Percentiles rank a stretch among this genome's conserved stretches.
Conservation (phyloP, 1,139 yeast genomes). For the Kurtzmaniella quercitrusa region DNA sequence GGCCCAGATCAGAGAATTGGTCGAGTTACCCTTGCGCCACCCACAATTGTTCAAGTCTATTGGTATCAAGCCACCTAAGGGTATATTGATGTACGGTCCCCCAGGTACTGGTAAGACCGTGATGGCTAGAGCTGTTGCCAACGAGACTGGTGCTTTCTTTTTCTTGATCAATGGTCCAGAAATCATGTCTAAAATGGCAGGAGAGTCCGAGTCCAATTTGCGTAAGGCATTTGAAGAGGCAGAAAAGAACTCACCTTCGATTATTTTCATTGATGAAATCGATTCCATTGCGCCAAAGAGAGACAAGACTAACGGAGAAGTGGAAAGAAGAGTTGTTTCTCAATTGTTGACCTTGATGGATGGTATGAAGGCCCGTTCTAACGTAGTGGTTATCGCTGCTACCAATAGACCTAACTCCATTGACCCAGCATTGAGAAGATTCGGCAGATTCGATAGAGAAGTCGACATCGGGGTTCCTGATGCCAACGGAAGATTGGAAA, state of each 20-base stretch:
- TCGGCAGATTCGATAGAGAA: slow-evolving; percentile 98
- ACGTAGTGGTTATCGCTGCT: slow-evolving; percentile 82
- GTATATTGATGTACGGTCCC: slow-evolving; percentile 96
- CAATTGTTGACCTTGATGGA: slow-evolving; percentile 97
- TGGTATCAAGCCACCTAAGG: slow-evolving; percentile 97
- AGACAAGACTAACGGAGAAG: slow-evolving; percentile 99
- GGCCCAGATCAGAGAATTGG: slow-evolving; percentile 98
- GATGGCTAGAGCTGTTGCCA: slow-evolving; percentile 99
- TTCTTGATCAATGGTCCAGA: slow-evolving; percentile 99
- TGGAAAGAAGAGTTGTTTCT: slow-evolving; percentile 93
- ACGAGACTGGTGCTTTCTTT: slow-evolving; percentile 98
- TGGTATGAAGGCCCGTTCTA: slow-evolving; percentile 99
- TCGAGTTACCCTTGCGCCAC: slow-evolving; percentile 93
- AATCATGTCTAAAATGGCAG: slow-evolving; percentile 99
- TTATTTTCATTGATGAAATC: slow-evolving; percentile 96
- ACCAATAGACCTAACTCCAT: slow-evolving; percentile 98
- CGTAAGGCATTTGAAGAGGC: slow-evolving; percentile 99
- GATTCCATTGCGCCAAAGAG: slow-evolving; percentile 99
- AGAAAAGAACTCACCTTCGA: slow-evolving; percentile 96
- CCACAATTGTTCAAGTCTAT: slow-evolving; percentile 95
- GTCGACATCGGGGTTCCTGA: slow-evolving; percentile 99
- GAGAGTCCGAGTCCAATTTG: slow-evolving; percentile 95
- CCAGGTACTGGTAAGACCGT: slow-evolving; percentile 99
- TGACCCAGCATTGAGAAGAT: slow-evolving; percentile 97
- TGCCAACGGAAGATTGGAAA: slow-evolving; percentile 97